Evolutionary conservation across 2,329 filamentous ascomycete genomes (phyloP).

Genomic region (Thielaviopsis cerberus): DNA sequence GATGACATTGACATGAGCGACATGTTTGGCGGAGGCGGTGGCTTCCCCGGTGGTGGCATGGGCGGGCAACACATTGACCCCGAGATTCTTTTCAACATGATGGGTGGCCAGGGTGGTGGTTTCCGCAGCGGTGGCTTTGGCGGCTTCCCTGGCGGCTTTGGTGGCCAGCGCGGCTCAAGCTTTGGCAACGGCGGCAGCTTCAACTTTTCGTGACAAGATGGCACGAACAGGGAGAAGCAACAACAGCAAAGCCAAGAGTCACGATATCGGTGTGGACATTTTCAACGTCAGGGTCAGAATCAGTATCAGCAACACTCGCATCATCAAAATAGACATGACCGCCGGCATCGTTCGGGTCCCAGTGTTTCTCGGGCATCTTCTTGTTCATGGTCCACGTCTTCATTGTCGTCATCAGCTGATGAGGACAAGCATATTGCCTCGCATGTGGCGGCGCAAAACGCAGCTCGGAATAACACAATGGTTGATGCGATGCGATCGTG

Average conservation of each 20-base stretch:
- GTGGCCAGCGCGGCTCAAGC: slow-evolving; percentile 28
- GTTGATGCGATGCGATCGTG: slow-evolving; percentile 5
- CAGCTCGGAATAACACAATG: background rate
- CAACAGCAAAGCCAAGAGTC: background rate
- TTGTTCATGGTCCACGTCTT: background rate
- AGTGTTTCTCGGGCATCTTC: background rate
- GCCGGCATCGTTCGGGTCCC: background rate
- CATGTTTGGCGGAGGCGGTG: slow-evolving; percentile 53
- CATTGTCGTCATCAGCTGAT: background rate
- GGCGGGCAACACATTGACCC: slow-evolving; percentile 50
- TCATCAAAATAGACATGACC: background rate
- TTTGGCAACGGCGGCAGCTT: slow-evolving; percentile 36
- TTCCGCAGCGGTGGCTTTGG: slow-evolving; percentile 31
- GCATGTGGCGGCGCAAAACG: background rate
- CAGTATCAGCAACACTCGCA: background rate
- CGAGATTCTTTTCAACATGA: slow-evolving; percentile 69
- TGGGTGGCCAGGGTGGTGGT: slow-evolving; percentile 42
- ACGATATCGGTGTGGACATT: background rate
- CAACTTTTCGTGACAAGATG: slow-evolving; percentile 28
- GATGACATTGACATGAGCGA: slow-evolving; percentile 78
- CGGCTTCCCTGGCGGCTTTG: slow-evolving; percentile 28
- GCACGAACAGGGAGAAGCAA: background rate
- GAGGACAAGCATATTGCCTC: background rate
- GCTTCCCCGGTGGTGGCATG: slow-evolving; percentile 43
- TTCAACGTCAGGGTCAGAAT: background rate